These are phyloP conservation scores for Recurvomyces mirabilis DNA, from an alignment of 495 filamentous ascomycete species.

Conservation along the genomic window DNA sequence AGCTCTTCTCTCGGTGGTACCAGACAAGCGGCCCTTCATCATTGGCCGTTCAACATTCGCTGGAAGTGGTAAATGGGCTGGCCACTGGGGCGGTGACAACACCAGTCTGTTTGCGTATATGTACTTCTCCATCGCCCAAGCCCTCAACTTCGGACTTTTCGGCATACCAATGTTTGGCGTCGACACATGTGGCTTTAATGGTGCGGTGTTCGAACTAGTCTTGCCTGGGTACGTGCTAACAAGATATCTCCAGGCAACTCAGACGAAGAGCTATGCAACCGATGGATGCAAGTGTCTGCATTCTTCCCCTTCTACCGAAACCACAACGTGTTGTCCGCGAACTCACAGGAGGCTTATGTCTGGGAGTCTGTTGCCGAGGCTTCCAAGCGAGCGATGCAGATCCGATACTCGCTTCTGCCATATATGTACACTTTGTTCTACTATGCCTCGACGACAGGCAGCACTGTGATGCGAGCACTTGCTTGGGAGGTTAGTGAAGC, in stretches of 20 bases:
- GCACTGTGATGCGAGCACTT: slow-evolving; percentile 70
- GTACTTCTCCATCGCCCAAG: slow-evolving; percentile 70
- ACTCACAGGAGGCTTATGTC: slow-evolving; percentile 26
- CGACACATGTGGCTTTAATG: slow-evolving; percentile 54
- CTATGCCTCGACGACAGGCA: slow-evolving; percentile 53
- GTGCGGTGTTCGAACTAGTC: not conserved
- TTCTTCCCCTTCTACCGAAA: slow-evolving; percentile 29
- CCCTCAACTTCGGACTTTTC: slow-evolving; percentile 66
- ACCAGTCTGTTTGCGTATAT: slow-evolving; percentile 45
- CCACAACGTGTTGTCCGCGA: slow-evolving; percentile 20
- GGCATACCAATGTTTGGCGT: slow-evolving; percentile 64
- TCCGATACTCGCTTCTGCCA: slow-evolving; percentile 24
- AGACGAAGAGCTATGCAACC: slow-evolving; percentile 45
- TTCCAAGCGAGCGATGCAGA: slow-evolving; percentile 20
- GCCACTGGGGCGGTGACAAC: slow-evolving; percentile 87
- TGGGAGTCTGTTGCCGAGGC: slow-evolving; percentile 22
- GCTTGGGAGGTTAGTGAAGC: slow-evolving; percentile 50
- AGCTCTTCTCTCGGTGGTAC: slow-evolving; percentile 51
- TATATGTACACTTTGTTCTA: slow-evolving; percentile 38
- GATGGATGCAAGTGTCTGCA: slow-evolving; percentile 26
- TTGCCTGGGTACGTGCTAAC: not conserved
- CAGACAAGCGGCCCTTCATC: slow-evolving; percentile 67
- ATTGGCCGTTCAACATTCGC: slow-evolving; percentile 77
- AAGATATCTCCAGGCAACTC: slow-evolving; percentile 53
- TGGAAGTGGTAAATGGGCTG: slow-evolving; percentile 68